Conservation (phyloP, 495 filamentous ascomycete species). For the Tuber brumale region DNA sequence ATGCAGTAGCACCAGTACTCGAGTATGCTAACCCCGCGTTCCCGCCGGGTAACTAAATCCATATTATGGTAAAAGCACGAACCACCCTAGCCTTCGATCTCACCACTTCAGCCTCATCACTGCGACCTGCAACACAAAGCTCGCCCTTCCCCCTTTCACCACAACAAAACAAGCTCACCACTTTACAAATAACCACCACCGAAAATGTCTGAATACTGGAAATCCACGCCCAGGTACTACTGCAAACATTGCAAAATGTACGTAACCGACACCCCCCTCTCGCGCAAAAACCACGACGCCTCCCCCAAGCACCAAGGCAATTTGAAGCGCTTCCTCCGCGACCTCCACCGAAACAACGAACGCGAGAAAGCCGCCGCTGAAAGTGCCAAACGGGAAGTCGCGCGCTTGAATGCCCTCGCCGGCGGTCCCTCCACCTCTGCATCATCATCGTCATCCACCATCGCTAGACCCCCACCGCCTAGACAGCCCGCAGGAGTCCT, state of each 20-base stretch:
- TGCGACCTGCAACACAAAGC: neutral
- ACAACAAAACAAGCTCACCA: neutral
- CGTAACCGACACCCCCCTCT: conserved; percentile 86
- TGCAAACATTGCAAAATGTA: conserved; percentile 94
- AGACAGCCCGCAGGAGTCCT: conserved; percentile 32
- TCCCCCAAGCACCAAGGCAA: conserved; percentile 80
- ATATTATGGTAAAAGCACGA: conserved; percentile 1
- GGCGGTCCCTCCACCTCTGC: conserved; percentile 35
- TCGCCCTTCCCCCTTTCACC: neutral
- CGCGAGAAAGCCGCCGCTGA: conserved; percentile 69
- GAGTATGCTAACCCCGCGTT: neutral
- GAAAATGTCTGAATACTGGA: conserved; percentile 95
- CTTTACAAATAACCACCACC: conserved; percentile 8
- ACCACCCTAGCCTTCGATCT: conserved; percentile 9
- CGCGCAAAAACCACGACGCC: conserved; percentile 82
- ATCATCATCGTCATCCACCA: conserved; percentile 16
- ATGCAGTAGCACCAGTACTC: neutral
- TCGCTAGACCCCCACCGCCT: conserved; percentile 26
- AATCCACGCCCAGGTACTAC: conserved; percentile 92
- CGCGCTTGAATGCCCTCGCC: conserved; percentile 73
- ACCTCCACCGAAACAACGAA: conserved; percentile 76
- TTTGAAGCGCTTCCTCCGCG: conserved; percentile 82
- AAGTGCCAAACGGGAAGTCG: conserved; percentile 77
- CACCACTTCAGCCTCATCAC: conserved; percentile 5
- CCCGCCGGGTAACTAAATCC: conserved; percentile 23